A percentile compares a stretch with the other conserved stretches of the same genome.
Evolutionary conservation across 306 rosid genomes (phyloP).

Genomic region (Macrotyloma uniflorum): DNA sequence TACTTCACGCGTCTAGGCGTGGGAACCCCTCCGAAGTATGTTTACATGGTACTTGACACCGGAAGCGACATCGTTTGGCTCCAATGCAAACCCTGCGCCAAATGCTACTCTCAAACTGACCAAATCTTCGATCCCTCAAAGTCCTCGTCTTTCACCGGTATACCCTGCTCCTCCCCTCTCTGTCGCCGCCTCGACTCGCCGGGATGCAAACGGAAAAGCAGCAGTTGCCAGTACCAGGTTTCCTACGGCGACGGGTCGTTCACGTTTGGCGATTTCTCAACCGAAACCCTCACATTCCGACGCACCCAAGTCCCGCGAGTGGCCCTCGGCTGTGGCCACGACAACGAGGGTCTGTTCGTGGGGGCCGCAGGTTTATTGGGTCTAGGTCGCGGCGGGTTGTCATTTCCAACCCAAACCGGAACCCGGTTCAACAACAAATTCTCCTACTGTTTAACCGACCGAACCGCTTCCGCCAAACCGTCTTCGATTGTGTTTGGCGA

Average conservation of each 20-base stretch:
- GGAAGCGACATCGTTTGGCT: conserved; percentile 95
- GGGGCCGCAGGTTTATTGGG: conserved; percentile 93
- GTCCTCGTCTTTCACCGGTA: conserved; percentile 57
- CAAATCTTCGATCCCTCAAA: conserved; percentile 74
- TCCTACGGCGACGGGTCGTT: conserved; percentile 91
- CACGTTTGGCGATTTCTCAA: conserved; percentile 73
- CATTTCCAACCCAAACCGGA: conserved; percentile 79
- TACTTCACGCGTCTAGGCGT: conserved; percentile 95
- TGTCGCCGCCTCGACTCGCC: conserved; percentile 71
- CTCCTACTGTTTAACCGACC: conserved; percentile 85
- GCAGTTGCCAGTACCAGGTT: conserved; percentile 75
- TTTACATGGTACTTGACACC: conserved; percentile 87
- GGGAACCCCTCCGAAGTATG: conserved; percentile 74
- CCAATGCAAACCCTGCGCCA: conserved; percentile 81
- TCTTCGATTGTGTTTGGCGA: conserved; percentile 77
- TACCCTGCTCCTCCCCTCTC: conserved; percentile 70
- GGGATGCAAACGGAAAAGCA: conserved; percentile 54
- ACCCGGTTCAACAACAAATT: conserved; percentile 68
- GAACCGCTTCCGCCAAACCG: conserved; percentile 74
- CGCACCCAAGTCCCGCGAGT: conserved; percentile 56
- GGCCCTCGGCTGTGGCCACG: conserved; percentile 91
- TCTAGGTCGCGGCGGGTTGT: conserved; percentile 78
- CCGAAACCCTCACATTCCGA: conserved; percentile 91
- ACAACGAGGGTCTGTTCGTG: conserved; percentile 79
- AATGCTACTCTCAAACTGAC: conserved; percentile 81